Percentiles rank a stretch among this genome's conserved stretches.
phyloP scores from a whole-genome alignment of 1,284 basidiomycete species.

The Volvariella volvacea region DNA sequence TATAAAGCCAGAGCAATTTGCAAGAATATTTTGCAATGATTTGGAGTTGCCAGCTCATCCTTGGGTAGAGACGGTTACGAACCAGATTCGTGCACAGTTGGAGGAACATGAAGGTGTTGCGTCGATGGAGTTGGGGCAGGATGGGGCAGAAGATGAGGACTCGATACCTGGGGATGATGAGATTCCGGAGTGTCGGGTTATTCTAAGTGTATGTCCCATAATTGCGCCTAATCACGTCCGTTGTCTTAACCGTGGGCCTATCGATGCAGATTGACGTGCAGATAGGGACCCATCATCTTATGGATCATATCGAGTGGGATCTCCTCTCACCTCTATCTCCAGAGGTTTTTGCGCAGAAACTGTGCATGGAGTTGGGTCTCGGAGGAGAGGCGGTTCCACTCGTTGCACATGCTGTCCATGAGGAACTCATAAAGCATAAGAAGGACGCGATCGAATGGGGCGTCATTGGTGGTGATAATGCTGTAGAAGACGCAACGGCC shows the following conservation, averaged over 20 bases:
- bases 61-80: constrained; percentile 75
- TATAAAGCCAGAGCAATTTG: constrained; percentile 81
- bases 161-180: constrained; percentile 41
- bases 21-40: constrained; percentile 82
- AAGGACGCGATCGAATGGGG: constrained; percentile 93
- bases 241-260: constrained; percentile 1
- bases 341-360: constrained; percentile 74
- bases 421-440: constrained; percentile 92
- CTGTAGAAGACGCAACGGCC: constrained; percentile 25
- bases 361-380: constrained; percentile 85
- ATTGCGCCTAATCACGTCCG: neutral
- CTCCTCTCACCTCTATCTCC: constrained; percentile 89
- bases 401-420: constrained; percentile 89
- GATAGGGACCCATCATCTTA: constrained; percentile 84
- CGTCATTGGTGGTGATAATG: constrained; percentile 59
- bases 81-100: constrained; percentile 84
- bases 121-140: constrained; percentile 66
- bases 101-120: constrained; percentile 83
- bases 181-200: constrained; percentile 81
- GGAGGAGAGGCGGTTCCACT: constrained; percentile 84
- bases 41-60: constrained; percentile 66
- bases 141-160: constrained; percentile 48
- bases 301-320: constrained; percentile 98
- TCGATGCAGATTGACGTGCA: constrained; percentile 88
- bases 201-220: constrained; percentile 71